Base-by-base conservation (phyloP, 139 green algal species). In the Coelastrella sp. region DNA sequence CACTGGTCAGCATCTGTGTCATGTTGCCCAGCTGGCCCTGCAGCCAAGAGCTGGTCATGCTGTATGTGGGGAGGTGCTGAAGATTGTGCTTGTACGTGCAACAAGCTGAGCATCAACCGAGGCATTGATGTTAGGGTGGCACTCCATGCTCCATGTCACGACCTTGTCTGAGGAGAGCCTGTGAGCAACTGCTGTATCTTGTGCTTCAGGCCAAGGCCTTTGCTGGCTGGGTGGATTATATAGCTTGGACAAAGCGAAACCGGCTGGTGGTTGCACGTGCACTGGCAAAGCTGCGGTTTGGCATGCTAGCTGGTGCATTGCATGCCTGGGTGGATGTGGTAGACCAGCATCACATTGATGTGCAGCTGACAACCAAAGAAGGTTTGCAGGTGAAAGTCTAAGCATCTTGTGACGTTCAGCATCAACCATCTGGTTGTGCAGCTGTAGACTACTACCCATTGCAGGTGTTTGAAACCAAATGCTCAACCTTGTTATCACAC, bases 181-280 rank as follows among this genome's bases (percentile, higher is more conserved):
- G n/a, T n/a, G n/a, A n/a, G n/a, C n/a, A n/a, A n/a, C n/a, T n/a
- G n/a, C n/a, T n/a, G n/a, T n/a, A n/a, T n/a, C n/a, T n/a, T n/a
- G n/a, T n/a, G n/a, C 34, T 81, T 27, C 78, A 88, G 87, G 89
- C 79, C 19, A 74, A 72, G 3, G 89, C 87, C 23, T 89, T 93
- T 37, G 53, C 73, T 32, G 74, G 41, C 23, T 94, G 91, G 91
- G 5, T 87, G 0, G 85, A 88, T 3, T 68, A 71, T n/a, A 81
- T 89, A n/a, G 66, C 75, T 0, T 90, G 81, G 87, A 76, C 72
- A 32, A 83, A 90, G 85, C 88, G 85, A 76, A 89, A 87, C 83
- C 57, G 84, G 21, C 25, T 91, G 27, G 74, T 92, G 40, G 34
- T 91, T 40, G 32, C 69, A 5, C 84, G 89, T 6, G 62, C 87